Base-by-base conservation (phyloP, 73 alveolate species). In the Stentor coeruleus region DNA sequence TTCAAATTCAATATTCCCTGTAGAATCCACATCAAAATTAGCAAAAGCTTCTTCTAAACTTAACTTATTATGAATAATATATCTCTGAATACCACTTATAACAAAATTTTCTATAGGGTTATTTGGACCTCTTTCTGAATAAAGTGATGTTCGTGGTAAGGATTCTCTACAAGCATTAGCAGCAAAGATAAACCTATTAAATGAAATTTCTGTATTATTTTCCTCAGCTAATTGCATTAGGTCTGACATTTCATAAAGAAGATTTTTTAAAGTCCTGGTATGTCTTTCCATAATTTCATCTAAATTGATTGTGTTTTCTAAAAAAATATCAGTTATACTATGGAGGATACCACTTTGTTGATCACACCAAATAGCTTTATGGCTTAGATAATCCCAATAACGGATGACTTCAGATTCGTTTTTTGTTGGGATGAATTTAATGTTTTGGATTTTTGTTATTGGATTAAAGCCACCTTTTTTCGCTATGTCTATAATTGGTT, bases 11-110 rank as follows among this genome's bases (percentile, higher is more conserved):
- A 66, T 66, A 28, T 20, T 26, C 14, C 37, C 37, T 20, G n/a
- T 26, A 20, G 20, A 14, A 31, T 66, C 79, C n/a, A 40, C n/a
- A 66, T 66, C 79, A 2, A 66, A 66, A 26, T 20, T 26, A 26
- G n/a, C 20, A 2, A 66, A 66, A 66, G 79, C 79, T 33, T 66
- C 79, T 20, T 66, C 79, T 14, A 66, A 40, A 2, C 49, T 26
- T 31, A 66, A 2, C 33, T 66, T 66, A 11, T 66, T 31, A 11
- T 66, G 49, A 11, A 66, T 1, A 26, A 66, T 66, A 31, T 66
- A 66, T 66, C 33, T 31, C 33, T 31, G n/a, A 2, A 66, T 37
- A 20, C 37, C 33, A 28, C 11, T 31, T 2, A 66, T 31, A 1
- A 66, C n/a, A 1, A 1, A 14, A 2, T 66, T 66, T 0, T 20